These are phyloP conservation scores for Ceratocystis eucalypticola DNA, from an alignment of 2,329 filamentous ascomycete species.

Conservation along the genomic window DNA sequence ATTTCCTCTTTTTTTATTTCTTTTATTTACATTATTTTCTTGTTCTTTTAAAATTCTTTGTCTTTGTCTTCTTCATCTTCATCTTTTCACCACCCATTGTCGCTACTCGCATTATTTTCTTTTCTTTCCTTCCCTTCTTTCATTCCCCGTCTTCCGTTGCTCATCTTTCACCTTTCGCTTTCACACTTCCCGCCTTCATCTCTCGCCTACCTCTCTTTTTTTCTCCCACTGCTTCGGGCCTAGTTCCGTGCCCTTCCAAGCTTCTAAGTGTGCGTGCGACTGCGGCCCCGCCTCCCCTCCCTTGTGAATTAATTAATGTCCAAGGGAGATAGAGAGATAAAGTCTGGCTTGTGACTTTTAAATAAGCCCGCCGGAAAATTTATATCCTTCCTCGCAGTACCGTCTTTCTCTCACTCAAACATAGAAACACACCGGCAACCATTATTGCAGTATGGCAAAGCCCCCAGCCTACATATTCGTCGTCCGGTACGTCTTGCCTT, in stretches of 20 bases:
- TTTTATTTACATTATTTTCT: not conserved
- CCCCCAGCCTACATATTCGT: constrained; percentile 34
- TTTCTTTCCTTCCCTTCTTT: not conserved
- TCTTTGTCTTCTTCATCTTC: not conserved
- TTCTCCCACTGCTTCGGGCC: not conserved
- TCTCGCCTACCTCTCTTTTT: not conserved
- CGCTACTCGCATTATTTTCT: not conserved
- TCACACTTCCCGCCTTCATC: not conserved
- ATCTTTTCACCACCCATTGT: not conserved
- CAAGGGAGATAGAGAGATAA: too few species aligned
- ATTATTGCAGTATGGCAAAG: constrained; percentile 27
- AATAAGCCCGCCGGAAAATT: not conserved
- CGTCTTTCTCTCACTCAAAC: not conserved
- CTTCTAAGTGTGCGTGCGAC: constrained; percentile 1
- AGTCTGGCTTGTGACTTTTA: not conserved
- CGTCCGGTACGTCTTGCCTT: constrained; percentile 28
- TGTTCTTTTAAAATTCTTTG: not conserved
- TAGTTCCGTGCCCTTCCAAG: not conserved
- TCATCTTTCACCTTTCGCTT: not conserved
- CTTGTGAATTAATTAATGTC: not conserved
- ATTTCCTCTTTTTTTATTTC: not conserved
- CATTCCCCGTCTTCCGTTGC: too few species aligned
- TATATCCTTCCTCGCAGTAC: not conserved
- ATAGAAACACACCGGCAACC: not conserved
- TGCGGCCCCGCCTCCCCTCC: not conserved